Percentiles rank a stretch among this genome's conserved stretches.
Evolutionary conservation across 2,329 filamentous ascomycete species (phyloP).

Genomic region (Tolypocladium tropicale): DNA sequence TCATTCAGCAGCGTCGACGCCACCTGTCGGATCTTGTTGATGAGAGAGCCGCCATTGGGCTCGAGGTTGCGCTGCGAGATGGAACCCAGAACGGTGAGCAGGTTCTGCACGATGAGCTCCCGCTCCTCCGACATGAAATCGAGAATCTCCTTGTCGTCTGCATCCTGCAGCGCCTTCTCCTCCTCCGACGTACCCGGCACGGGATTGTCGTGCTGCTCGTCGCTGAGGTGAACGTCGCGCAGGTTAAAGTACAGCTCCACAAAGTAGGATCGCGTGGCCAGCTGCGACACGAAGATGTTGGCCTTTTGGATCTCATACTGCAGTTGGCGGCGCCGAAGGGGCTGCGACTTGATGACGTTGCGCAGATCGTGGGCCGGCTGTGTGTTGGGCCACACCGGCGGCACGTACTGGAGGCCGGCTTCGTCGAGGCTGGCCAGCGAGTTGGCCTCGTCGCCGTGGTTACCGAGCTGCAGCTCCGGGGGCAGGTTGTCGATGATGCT

Average conservation of each 20-base stretch:
- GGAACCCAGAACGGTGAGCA: conserved; percentile 63
- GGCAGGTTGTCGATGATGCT: conserved; percentile 58
- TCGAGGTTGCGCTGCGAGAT: conserved; percentile 83
- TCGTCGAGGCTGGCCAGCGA: conserved; percentile 31
- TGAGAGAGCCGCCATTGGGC: conserved; percentile 52
- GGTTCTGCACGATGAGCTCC: conserved; percentile 70
- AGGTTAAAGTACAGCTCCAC: conserved; percentile 80
- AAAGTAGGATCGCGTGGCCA: conserved; percentile 73
- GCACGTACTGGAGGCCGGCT: conserved; percentile 40
- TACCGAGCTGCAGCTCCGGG: conserved; percentile 51
- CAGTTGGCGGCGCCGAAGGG: conserved; percentile 42
- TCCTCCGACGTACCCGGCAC: not conserved
- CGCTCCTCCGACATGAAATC: conserved; percentile 63
- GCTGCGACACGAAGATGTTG: conserved; percentile 74
- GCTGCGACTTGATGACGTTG: conserved; percentile 36
- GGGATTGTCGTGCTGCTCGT: conserved; percentile 22
- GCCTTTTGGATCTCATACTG: conserved; percentile 89
- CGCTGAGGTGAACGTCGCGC: conserved; percentile 51
- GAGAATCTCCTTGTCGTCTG: conserved; percentile 39
- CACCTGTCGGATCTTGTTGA: conserved; percentile 76
- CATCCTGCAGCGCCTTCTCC: conserved; percentile 24
- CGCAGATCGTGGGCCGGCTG: conserved; percentile 40
- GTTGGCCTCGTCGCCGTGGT: conserved; percentile 23
- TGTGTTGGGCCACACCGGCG: conserved; percentile 35
- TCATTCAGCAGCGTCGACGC: conserved; percentile 67